These are phyloP conservation scores for Mycena pura DNA, from an alignment of 768 basidiomycete species.

Conservation along the genomic window DNA sequence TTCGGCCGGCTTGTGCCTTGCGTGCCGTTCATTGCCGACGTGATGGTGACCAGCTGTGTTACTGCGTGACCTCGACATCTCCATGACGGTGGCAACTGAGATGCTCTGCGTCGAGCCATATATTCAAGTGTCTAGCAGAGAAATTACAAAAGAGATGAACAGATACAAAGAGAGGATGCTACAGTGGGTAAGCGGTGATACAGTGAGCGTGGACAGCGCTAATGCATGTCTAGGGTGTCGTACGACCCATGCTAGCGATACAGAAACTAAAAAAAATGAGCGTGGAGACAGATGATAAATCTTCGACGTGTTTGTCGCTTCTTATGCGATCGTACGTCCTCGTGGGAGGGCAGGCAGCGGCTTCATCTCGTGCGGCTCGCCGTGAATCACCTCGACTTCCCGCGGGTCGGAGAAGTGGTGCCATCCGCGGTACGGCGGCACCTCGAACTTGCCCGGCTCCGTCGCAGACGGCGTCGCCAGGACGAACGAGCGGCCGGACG, in stretches of 20 bases:
- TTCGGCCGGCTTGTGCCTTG: too few relatives aligned
- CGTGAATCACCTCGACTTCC: neutral
- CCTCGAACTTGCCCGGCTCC: neutral
- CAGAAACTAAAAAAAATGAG: neutral
- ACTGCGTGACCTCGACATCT: too few relatives aligned
- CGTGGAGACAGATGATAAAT: neutral
- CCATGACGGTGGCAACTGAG: too few relatives aligned
- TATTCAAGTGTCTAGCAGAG: too few relatives aligned
- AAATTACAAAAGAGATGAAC: too few relatives aligned
- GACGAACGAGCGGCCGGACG: neutral
- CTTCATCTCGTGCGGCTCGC: neutral
- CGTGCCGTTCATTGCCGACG: too few relatives aligned
- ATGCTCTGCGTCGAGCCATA: too few relatives aligned
- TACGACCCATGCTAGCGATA: neutral
- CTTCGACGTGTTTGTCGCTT: too few relatives aligned
- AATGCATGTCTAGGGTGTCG: too few relatives aligned
- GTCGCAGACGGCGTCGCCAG: neutral
- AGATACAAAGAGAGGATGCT: neutral
- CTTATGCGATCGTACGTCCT: neutral
- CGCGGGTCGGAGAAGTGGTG: neutral
- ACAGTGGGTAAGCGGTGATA: neutral
- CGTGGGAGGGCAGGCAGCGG: neutral
- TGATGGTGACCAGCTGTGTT: too few relatives aligned
- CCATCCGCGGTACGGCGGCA: conserved; percentile 9
- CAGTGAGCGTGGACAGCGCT: conserved; percentile 1